These are phyloP conservation scores for Colletotrichum endophyticum DNA, from an alignment of 2,329 filamentous ascomycete species.

Conservation along the genomic window DNA sequence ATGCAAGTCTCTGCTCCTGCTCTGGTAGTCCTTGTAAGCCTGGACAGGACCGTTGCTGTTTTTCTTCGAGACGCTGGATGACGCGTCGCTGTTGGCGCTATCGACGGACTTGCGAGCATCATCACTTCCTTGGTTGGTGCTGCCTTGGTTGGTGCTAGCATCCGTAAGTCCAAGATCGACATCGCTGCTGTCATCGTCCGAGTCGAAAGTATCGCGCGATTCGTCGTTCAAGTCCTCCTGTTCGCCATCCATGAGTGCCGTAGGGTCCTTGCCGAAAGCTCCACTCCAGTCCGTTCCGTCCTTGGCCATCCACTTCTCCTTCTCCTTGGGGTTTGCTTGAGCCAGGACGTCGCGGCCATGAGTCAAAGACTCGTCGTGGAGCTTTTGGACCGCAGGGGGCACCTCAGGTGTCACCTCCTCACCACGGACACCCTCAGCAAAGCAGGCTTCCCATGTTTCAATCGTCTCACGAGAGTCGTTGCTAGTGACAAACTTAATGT, in stretches of 20 bases:
- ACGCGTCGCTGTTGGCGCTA: slow-evolving; percentile 38
- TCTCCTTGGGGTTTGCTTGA: slow-evolving; percentile 73
- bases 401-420: slow-evolving; percentile 76
- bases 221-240: slow-evolving; percentile 37
- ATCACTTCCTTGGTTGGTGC: not conserved
- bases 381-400: slow-evolving; percentile 71
- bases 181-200: slow-evolving; percentile 35
- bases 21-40: slow-evolving; percentile 67
- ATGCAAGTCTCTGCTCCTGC: slow-evolving; percentile 75
- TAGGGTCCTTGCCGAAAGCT: slow-evolving; percentile 81
- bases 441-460: slow-evolving; percentile 92
- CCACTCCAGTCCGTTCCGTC: slow-evolving; percentile 87
- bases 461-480: slow-evolving; percentile 92
- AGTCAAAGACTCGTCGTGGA: slow-evolving; percentile 83
- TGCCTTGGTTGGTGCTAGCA: slow-evolving; percentile 39
- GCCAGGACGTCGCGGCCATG: slow-evolving; percentile 83
- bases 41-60: slow-evolving; percentile 60
- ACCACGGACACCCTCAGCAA: slow-evolving; percentile 81
- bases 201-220: slow-evolving; percentile 44
- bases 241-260: slow-evolving; percentile 44
- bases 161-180: slow-evolving; percentile 64
- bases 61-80: slow-evolving; percentile 32
- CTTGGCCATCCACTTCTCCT: slow-evolving; percentile 77
- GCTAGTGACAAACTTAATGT: slow-evolving; percentile 81
- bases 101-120: slow-evolving; percentile 41